A percentile compares a stretch with the other conserved stretches of the same genome.
phyloP scores from a whole-genome alignment of 495 filamentous ascomycete species.

The Lentithecium fluviatile region DNA sequence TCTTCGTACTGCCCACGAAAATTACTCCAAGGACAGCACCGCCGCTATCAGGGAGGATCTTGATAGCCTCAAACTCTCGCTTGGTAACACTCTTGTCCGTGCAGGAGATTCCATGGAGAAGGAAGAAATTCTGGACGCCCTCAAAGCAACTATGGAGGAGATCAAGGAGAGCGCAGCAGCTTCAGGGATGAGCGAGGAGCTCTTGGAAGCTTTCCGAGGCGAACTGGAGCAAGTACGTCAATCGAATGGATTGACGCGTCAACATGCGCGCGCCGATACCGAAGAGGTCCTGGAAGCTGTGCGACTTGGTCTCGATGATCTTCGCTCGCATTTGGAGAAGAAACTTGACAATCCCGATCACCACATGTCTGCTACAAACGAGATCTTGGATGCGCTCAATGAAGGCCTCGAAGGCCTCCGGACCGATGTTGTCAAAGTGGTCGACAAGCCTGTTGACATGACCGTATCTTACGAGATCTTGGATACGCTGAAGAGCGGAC shows the following conservation, averaged over 20 bases:
- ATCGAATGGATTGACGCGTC: constrained; percentile 35
- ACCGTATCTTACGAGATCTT: constrained; percentile 82
- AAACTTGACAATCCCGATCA: constrained; percentile 56
- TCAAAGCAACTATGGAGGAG: constrained; percentile 40
- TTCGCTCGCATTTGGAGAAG: constrained; percentile 65
- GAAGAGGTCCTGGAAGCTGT: constrained; percentile 56
- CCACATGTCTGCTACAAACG: constrained; percentile 61
- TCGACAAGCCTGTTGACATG: constrained; percentile 74
- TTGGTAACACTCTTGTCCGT: constrained; percentile 39
- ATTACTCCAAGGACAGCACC: constrained; percentile 36
- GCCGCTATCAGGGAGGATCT: constrained; percentile 41
- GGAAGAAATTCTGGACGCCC: constrained; percentile 54
- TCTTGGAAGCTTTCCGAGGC: constrained; percentile 49
- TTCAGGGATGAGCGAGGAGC: constrained; percentile 37
- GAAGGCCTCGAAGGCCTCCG: constrained; percentile 76
- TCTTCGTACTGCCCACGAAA: constrained; percentile 39
- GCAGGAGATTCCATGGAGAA: constrained; percentile 42
- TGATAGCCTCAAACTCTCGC: constrained; percentile 37
- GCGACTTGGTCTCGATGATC: constrained; percentile 64
- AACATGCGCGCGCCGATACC: constrained; percentile 36
- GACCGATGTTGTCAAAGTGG: constrained; percentile 70
- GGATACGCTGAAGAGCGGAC: constrained; percentile 76
- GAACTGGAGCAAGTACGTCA: constrained; percentile 45
- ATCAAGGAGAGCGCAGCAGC: constrained; percentile 29
- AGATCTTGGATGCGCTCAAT: constrained; percentile 78